Evolutionary conservation across 1,284 basidiomycete species (phyloP).

Genomic region (Papiliotrema fonsecae): DNA sequence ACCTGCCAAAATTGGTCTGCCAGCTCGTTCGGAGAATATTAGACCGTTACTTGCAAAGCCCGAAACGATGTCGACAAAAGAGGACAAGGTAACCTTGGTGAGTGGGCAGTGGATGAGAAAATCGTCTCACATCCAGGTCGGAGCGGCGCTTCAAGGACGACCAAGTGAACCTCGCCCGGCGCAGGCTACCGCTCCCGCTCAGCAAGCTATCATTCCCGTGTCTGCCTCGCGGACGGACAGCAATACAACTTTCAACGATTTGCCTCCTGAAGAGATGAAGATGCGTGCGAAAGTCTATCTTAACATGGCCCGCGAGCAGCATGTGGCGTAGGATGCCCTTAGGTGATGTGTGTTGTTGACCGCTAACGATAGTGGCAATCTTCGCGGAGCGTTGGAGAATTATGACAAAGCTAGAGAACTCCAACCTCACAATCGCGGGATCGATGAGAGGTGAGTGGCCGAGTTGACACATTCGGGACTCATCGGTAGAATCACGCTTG

Average conservation of each 20-base stretch:
- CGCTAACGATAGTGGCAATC: not conserved
- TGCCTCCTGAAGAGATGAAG: not conserved
- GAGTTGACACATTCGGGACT: not conserved
- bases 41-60: too few species aligned
- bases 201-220: not conserved
- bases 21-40: too few species aligned
- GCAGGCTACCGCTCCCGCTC: not conserved
- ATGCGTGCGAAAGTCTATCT: not conserved
- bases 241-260: not conserved
- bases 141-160: too few species aligned
- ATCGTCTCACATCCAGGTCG: too few species aligned
- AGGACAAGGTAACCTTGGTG: too few species aligned
- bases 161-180: too few species aligned
- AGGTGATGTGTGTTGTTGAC: not conserved
- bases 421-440: not conserved
- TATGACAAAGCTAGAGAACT: not conserved
- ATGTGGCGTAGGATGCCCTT: not conserved
- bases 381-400: not conserved
- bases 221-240: not conserved
- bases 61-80: too few species aligned
- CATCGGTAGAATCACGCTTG: not conserved
- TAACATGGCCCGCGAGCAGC: not conserved
- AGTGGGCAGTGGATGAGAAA: too few species aligned
- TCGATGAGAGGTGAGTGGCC: not conserved
- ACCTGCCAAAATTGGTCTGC: too few species aligned